Evolutionary conservation across 2,329 filamentous ascomycete genomes (phyloP).

Genomic region (Blumeria hordei): DNA sequence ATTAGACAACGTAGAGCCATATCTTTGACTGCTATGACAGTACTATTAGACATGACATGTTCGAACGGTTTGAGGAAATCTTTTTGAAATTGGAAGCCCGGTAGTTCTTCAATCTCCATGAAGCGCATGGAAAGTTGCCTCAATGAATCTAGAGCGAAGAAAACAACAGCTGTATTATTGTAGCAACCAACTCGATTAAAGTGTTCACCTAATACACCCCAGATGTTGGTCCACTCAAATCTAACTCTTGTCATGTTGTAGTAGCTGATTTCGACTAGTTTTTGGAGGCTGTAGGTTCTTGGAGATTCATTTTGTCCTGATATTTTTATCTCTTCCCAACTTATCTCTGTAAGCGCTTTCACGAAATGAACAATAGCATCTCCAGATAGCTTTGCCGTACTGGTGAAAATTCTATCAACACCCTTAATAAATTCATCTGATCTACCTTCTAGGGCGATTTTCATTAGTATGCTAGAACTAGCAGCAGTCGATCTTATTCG

Average conservation of each 20-base stretch:
- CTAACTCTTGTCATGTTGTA: constrained; percentile 99
- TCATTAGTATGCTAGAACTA: constrained; percentile 30
- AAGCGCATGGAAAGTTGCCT: constrained; percentile 95
- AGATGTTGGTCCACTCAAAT: constrained; percentile 96
- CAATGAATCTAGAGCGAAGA: constrained; percentile 87
- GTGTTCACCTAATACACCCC: constrained; percentile 91
- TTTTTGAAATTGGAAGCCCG: constrained; percentile 99
- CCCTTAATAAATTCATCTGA: constrained; percentile 82
- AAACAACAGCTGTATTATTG: constrained; percentile 87
- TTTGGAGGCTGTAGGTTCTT: constrained; percentile 89
- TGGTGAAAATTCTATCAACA: constrained; percentile 90
- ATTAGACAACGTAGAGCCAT: constrained; percentile 90
- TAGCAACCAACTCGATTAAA: constrained; percentile 97
- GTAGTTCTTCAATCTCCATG: constrained; percentile 91
- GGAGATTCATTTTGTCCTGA: constrained; percentile 90
- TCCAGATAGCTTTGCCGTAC: constrained; percentile 76
- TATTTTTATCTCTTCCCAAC: constrained; percentile 97
- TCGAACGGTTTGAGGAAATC: constrained; percentile 97
- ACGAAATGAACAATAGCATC: constrained; percentile 94
- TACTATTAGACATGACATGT: constrained; percentile 86
- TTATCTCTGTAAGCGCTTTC: constrained; percentile 75
- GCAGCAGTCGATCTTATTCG: constrained; percentile 26
- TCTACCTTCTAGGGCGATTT: constrained; percentile 76
- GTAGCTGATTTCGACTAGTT: constrained; percentile 94
- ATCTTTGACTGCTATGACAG: constrained; percentile 80